Evolutionary conservation across 139 green algal species (phyloP).

Genomic region (Picochlorum sp.): DNA sequence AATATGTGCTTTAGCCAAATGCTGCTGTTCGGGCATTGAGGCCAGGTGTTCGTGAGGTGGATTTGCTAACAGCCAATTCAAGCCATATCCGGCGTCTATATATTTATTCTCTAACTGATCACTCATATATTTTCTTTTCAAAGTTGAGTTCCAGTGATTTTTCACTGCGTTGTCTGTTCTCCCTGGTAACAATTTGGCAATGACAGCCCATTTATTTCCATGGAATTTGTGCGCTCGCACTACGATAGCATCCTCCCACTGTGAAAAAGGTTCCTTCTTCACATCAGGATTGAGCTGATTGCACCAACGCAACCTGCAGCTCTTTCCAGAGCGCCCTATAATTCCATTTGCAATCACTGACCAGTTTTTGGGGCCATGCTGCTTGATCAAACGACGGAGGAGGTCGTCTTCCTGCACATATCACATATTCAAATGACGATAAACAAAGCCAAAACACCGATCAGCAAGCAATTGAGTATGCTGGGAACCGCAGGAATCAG

Average conservation of each 20-base stretch:
- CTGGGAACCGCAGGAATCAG: background rate
- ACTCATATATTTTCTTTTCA: conserved; percentile 42
- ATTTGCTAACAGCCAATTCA: conserved; percentile 33
- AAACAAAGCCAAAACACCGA: background rate
- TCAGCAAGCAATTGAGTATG: background rate
- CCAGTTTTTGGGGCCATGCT: conserved; percentile 69
- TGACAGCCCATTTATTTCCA: conserved; percentile 67
- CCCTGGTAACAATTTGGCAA: conserved; percentile 66
- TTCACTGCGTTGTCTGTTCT: conserved; percentile 71
- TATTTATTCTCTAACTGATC: conserved; percentile 13
- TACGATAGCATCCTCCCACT: conserved; percentile 64
- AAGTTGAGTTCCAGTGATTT: conserved; percentile 72
- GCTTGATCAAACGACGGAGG: conserved; percentile 39
- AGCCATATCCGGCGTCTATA: conserved; percentile 6
- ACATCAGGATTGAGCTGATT: conserved; percentile 75
- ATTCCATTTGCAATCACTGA: conserved; percentile 65
- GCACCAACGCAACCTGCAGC: conserved; percentile 71
- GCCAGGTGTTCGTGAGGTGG: background rate
- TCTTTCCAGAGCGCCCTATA: conserved; percentile 67
- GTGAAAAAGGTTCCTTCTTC: conserved; percentile 59
- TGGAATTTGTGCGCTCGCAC: conserved; percentile 45
- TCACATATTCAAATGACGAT: background rate
- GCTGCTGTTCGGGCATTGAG: background rate
- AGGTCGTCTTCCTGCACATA: conserved; percentile 57
- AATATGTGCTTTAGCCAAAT: background rate